Percentiles rank a stretch among this genome's conserved stretches.
Conservation (phyloP, 495 filamentous ascomycete genomes). For the Thozetella sp. region DNA sequence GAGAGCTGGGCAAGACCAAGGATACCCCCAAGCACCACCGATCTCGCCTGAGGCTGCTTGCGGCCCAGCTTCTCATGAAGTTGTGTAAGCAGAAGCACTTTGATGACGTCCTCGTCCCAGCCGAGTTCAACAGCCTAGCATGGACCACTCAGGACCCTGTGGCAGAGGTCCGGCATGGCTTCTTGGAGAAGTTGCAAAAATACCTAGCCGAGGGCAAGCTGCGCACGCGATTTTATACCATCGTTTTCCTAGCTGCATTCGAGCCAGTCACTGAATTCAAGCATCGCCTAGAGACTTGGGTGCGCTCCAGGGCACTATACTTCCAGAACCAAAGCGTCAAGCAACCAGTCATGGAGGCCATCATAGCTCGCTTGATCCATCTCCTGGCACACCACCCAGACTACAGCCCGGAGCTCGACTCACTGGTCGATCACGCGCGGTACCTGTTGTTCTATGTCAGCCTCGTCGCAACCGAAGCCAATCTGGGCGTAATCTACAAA, state of each 20-base stretch:
- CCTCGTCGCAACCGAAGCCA: conserved; percentile 80
- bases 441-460: conserved; percentile 91
- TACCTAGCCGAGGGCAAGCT: conserved; percentile 72
- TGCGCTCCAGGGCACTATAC: conserved; percentile 71
- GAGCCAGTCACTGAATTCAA: conserved; percentile 74
- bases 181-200: conserved; percentile 85
- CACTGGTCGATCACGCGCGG: conserved; percentile 75
- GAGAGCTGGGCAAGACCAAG: conserved; percentile 75
- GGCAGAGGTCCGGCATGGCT: conserved; percentile 72
- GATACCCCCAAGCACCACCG: conserved; percentile 76
- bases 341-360: conserved; percentile 73
- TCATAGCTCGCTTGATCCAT: conserved; percentile 84
- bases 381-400: conserved; percentile 95
- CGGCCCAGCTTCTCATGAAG: conserved; percentile 82
- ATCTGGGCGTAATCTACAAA: conserved; percentile 87
- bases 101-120: conserved; percentile 71
- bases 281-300: conserved; percentile 80
- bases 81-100: conserved; percentile 73
- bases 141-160: conserved; percentile 76
- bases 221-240: conserved; percentile 77
- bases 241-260: conserved; percentile 87
- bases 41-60: conserved; percentile 75
- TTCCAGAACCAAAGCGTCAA: conserved; percentile 49
- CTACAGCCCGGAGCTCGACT: conserved; percentile 67
- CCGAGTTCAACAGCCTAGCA: conserved; percentile 79